phyloP scores from a whole-genome alignment of 306 rosid genomes.

The Acmispon strigosus region DNA sequence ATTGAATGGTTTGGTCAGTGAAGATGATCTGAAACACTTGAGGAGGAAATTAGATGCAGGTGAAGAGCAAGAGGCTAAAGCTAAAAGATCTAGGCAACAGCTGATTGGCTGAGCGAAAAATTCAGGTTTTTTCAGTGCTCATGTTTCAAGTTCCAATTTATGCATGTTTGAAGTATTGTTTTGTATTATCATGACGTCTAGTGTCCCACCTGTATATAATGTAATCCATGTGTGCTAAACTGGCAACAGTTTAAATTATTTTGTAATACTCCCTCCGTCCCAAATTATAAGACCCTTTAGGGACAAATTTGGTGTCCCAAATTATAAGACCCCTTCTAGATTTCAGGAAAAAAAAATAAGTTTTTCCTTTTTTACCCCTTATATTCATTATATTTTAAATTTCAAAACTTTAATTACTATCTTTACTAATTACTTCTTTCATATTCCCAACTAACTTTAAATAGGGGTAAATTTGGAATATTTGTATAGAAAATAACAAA shows the following conservation, averaged over 20 bases:
- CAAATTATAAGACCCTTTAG: too few relatives aligned
- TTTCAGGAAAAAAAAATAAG: too few relatives aligned
- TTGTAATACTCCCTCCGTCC: too few relatives aligned
- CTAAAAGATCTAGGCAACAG: conserved; percentile 44
- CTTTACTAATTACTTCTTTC: too few relatives aligned
- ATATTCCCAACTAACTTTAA: too few relatives aligned
- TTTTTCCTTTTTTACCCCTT: too few relatives aligned
- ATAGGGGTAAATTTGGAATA: too few relatives aligned
- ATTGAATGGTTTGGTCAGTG: conserved; percentile 54
- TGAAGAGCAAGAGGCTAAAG: conserved; percentile 26
- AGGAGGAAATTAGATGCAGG: conserved; percentile 52
- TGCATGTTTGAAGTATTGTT: not conserved
- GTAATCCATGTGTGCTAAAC: not conserved
- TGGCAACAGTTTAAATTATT: not conserved
- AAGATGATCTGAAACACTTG: conserved; percentile 48
- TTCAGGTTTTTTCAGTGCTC: not conserved
- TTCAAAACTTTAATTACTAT: too few relatives aligned
- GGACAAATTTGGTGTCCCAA: too few relatives aligned
- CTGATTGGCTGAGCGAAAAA: conserved; percentile 26
- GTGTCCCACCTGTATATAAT: not conserved
- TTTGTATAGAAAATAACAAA: too few relatives aligned
- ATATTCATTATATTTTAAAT: too few relatives aligned
- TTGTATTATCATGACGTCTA: conserved; percentile 12
- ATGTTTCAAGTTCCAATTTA: not conserved
- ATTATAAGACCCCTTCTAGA: too few relatives aligned